phyloP scores from a whole-genome alignment of 1,284 basidiomycete species.

The Fomitopsis pinicola region DNA sequence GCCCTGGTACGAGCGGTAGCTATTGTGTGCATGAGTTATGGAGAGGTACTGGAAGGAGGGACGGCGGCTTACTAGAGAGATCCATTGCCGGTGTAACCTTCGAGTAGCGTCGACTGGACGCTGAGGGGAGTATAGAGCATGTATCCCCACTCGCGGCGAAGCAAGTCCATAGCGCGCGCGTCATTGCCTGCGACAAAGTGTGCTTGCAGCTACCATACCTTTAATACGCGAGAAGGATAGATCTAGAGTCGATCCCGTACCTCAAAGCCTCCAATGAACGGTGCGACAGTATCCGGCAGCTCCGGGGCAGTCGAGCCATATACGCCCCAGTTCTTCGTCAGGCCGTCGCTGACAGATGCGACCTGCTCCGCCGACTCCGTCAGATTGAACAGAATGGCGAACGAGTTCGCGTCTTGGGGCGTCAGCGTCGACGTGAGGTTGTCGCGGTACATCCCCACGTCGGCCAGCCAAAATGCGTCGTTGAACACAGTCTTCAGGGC shows the following conservation, averaged over 20 bases:
- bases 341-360: constrained; percentile 36
- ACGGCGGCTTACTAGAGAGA: constrained; percentile 36
- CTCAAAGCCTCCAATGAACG: constrained; percentile 49
- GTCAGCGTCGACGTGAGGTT: constrained; percentile 38
- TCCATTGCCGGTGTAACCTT: constrained; percentile 48
- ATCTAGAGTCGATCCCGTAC: constrained; percentile 19
- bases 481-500: constrained; percentile 40
- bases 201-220: constrained; percentile 37
- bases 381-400: constrained; percentile 47
- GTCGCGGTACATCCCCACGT: constrained; percentile 42
- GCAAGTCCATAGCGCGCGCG: constrained; percentile 42
- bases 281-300: constrained; percentile 47
- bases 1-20: constrained; percentile 41
- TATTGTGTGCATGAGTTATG: constrained; percentile 7
- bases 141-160: constrained; percentile 49
- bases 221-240: background rate
- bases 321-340: constrained; percentile 45
- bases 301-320: constrained; percentile 46
- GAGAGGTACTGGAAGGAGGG: background rate
- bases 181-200: constrained; percentile 47
- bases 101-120: constrained; percentile 46
- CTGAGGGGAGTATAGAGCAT: constrained; percentile 49
- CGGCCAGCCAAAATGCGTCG: constrained; percentile 38
- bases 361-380: constrained; percentile 38
- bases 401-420: constrained; percentile 49